Evolutionary conservation across 371 early-diverging fungal genomes (phyloP).

Genomic region (Lichtheimia ornata): DNA sequence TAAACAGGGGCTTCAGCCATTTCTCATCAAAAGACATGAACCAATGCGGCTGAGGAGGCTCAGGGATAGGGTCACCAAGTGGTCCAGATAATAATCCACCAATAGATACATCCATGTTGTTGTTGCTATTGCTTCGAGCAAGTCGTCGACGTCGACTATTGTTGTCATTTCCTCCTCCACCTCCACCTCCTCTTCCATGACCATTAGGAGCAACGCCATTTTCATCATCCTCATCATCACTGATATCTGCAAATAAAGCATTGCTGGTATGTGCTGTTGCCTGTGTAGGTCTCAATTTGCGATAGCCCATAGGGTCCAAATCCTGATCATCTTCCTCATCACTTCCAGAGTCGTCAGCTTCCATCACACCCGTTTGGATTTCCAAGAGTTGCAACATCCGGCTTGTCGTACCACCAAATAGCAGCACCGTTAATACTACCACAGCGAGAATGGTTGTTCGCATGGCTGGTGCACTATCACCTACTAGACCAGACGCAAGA

Average conservation of each 20-base stretch:
- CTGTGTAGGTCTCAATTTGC: slow-evolving; percentile 21
- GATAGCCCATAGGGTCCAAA: slow-evolving; percentile 31
- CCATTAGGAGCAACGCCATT: neutral
- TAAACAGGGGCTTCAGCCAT: slow-evolving; percentile 80
- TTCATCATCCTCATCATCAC: slow-evolving; percentile 15
- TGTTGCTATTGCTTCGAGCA: slow-evolving; percentile 13
- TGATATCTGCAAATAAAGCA: slow-evolving; percentile 23
- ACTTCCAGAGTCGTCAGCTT: slow-evolving; percentile 54
- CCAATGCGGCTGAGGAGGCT: slow-evolving; percentile 72
- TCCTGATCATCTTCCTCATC: slow-evolving; percentile 54
- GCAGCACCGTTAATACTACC: slow-evolving; percentile 84
- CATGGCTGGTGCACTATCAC: slow-evolving; percentile 67
- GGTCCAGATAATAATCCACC: slow-evolving; percentile 49
- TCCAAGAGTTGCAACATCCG: slow-evolving; percentile 75
- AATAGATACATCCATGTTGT: slow-evolving; percentile 39
- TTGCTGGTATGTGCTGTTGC: slow-evolving; percentile 9
- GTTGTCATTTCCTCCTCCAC: neutral
- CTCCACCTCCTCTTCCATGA: neutral
- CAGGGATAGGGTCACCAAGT: slow-evolving; percentile 54
- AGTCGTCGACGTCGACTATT: slow-evolving; percentile 4
- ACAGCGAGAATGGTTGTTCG: slow-evolving; percentile 89
- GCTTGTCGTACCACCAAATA: slow-evolving; percentile 90
- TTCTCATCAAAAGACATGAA: slow-evolving; percentile 82
- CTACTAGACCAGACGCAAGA: slow-evolving; percentile 80
- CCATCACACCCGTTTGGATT: slow-evolving; percentile 76